Evolutionary conservation across 108 stramenopile species (phyloP).

Genomic region (Fragilaria radians): DNA sequence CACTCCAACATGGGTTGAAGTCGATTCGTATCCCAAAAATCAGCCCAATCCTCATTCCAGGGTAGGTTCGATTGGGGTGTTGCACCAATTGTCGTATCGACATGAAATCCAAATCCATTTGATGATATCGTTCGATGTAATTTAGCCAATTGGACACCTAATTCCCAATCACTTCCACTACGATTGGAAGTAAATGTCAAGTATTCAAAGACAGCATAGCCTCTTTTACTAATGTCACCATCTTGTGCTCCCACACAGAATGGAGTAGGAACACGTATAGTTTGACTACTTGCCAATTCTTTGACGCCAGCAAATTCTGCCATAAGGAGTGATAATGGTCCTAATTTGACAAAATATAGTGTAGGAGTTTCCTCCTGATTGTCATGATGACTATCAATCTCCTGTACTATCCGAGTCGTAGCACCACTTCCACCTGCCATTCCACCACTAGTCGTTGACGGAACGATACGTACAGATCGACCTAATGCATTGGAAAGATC

Average conservation of each 20-base stretch:
- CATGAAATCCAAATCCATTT: conserved; percentile 40
- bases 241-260: conserved; percentile 49
- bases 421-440: conserved; percentile 51
- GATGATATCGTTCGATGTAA: conserved; percentile 35
- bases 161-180: conserved; percentile 33
- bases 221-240: conserved; percentile 14
- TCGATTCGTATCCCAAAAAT: conserved; percentile 73
- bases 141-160: conserved; percentile 59
- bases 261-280: conserved; percentile 65
- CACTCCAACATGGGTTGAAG: conserved; percentile 69
- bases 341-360: conserved; percentile 58
- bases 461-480: conserved; percentile 15
- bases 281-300: conserved; percentile 55
- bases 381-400: conserved; percentile 19
- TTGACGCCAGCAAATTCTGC: conserved; percentile 76
- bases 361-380: too few species aligned
- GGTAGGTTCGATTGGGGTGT: conserved; percentile 55
- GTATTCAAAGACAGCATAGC: conserved; percentile 74
- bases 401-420: conserved; percentile 28
- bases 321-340: conserved; percentile 45
- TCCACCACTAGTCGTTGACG: conserved; percentile 35
- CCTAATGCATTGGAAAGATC: conserved; percentile 41
- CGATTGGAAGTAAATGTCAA: conserved; percentile 55
- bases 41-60: conserved; percentile 68
- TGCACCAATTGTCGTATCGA: conserved; percentile 53